These are phyloP conservation scores for Hypocrella siamensis DNA, from an alignment of 2,329 filamentous ascomycete species.

Conservation along the genomic window DNA sequence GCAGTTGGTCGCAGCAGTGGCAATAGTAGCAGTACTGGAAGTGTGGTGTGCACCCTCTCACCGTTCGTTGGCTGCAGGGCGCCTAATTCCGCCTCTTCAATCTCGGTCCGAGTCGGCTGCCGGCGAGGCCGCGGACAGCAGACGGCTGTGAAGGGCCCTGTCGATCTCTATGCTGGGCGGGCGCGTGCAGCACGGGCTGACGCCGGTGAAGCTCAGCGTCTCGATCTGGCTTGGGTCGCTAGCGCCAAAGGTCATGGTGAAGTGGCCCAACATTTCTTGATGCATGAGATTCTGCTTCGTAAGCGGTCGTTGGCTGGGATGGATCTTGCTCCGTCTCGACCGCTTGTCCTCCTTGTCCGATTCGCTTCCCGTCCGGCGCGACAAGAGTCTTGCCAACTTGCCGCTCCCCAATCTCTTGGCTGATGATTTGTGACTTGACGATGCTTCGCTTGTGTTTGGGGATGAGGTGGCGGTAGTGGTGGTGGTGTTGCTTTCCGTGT, in stretches of 20 bases:
- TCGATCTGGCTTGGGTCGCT: constrained; percentile 17
- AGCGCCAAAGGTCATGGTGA: constrained; percentile 29
- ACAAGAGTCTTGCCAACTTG: constrained; percentile 15
- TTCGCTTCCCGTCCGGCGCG: constrained; percentile 6
- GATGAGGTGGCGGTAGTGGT: constrained; percentile 13
- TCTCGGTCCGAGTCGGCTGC: constrained; percentile 6
- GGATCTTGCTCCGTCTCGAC: constrained; percentile 12
- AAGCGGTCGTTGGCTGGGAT: constrained; percentile 29
- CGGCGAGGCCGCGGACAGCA: constrained; percentile 4
- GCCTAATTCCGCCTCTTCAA: constrained; percentile 1
- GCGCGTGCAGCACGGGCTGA: constrained; percentile 30
- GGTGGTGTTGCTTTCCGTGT: constrained; percentile 15
- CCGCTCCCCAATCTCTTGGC: constrained; percentile 13
- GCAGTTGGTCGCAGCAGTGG: too few relatives aligned
- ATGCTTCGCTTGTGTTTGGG: constrained; percentile 13
- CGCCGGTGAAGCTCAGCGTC: constrained; percentile 16
- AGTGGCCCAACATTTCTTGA: constrained; percentile 29
- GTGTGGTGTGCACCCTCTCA: too few relatives aligned
- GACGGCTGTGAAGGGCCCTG: constrained; percentile 5
- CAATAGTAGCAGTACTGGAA: too few relatives aligned
- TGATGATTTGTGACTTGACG: constrained; percentile 13
- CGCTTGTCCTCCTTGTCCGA: constrained; percentile 9
- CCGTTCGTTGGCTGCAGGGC: neutral
- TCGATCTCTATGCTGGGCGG: constrained; percentile 18
- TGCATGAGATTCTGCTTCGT: constrained; percentile 28